Evolutionary conservation across 495 filamentous ascomycete species (phyloP).

Genomic region (Aspergillus diversus): DNA sequence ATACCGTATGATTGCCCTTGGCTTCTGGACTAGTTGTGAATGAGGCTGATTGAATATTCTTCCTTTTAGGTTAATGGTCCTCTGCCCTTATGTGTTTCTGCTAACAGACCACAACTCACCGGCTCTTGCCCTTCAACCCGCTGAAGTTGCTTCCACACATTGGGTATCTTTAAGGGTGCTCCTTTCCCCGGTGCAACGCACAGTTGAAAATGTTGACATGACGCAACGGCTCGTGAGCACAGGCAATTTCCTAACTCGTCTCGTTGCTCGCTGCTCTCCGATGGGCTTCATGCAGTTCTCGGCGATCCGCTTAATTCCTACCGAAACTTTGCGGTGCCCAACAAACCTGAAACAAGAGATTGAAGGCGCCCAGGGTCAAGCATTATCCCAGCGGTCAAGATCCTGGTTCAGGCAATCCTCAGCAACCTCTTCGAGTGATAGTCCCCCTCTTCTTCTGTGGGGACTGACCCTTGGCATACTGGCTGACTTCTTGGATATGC

Average conservation of each 20-base stretch:
- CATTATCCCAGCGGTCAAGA: slow-evolving; percentile 33
- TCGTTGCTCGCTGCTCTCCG: slow-evolving; percentile 53
- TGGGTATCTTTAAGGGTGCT: slow-evolving; percentile 75
- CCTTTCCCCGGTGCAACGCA: slow-evolving; percentile 63
- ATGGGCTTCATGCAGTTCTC: slow-evolving; percentile 75
- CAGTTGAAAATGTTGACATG: slow-evolving; percentile 67
- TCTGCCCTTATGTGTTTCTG: slow-evolving; percentile 76
- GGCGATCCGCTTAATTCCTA: slow-evolving; percentile 65
- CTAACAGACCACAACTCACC: slow-evolving; percentile 60
- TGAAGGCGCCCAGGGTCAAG: slow-evolving; percentile 18
- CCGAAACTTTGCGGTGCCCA: slow-evolving; percentile 61
- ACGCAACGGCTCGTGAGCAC: slow-evolving; percentile 62
- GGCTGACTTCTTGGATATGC: slow-evolving; percentile 71
- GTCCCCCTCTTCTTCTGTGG: slow-evolving; percentile 69
- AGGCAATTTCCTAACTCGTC: slow-evolving; percentile 51
- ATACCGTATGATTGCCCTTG: slow-evolving; percentile 56
- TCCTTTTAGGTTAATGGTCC: slow-evolving; percentile 67
- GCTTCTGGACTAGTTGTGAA: neutral
- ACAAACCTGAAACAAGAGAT: slow-evolving; percentile 51
- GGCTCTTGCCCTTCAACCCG: slow-evolving; percentile 65
- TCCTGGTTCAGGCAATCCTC: slow-evolving; percentile 40
- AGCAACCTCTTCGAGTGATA: slow-evolving; percentile 32
- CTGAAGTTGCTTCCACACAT: slow-evolving; percentile 75
- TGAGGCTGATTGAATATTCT: slow-evolving; percentile 19
- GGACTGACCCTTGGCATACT: slow-evolving; percentile 74